phyloP scores from a whole-genome alignment of 306 rosid species.

The Sesbania bispinosa region DNA sequence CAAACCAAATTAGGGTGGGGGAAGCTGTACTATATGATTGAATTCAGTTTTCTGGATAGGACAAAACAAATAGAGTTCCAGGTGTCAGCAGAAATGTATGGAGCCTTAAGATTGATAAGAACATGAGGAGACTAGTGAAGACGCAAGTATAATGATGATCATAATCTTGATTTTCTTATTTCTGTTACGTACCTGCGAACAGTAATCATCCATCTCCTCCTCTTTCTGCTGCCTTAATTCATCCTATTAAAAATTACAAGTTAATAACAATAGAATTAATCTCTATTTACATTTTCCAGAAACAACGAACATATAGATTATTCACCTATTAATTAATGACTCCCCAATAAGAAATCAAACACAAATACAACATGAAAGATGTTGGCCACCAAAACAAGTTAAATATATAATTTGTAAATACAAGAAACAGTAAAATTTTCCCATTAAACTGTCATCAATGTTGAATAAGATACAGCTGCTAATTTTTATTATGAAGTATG shows the following conservation, averaged over 20 bases:
- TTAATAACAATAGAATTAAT: slow-evolving; percentile 24
- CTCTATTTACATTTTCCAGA: slow-evolving; percentile 4
- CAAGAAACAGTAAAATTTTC: not conserved
- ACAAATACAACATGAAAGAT: not conserved
- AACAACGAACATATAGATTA: not conserved
- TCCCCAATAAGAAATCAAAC: slow-evolving; percentile 9
- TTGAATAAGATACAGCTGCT: not conserved
- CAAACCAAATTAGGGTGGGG: slow-evolving; percentile 7
- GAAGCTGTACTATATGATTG: not conserved
- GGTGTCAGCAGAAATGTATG: slow-evolving; percentile 2
- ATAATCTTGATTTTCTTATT: not conserved
- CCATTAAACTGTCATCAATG: not conserved
- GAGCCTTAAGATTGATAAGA: not conserved
- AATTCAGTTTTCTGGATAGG: slow-evolving; percentile 1
- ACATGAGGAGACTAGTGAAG: slow-evolving; percentile 1
- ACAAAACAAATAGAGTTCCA: slow-evolving; percentile 5
- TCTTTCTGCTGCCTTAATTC: slow-evolving; percentile 91
- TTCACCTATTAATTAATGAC: slow-evolving; percentile 8
- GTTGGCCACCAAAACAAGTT: not conserved
- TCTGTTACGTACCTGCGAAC: slow-evolving; percentile 67
- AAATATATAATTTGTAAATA: not conserved
- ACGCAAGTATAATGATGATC: slow-evolving; percentile 9
- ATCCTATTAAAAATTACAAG: slow-evolving; percentile 45
- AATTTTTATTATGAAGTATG: not conserved
- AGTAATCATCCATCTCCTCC: slow-evolving; percentile 95